Percentiles rank a stretch among this genome's conserved stretches.
phyloP scores from a whole-genome alignment of 2,329 filamentous ascomycete species.

The Trichoderma sp. region DNA sequence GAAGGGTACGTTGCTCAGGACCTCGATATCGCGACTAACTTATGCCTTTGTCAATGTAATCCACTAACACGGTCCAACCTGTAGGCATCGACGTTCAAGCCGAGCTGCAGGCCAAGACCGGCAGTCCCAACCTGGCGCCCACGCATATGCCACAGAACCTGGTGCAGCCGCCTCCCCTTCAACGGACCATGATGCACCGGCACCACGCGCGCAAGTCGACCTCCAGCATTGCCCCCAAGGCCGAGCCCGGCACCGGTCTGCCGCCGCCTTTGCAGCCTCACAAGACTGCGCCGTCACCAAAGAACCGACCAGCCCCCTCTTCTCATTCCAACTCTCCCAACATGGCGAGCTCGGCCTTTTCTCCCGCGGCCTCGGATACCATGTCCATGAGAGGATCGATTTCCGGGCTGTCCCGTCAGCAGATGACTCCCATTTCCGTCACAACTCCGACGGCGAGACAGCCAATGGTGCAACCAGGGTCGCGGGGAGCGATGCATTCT shows the following conservation, averaged over 20 bases:
- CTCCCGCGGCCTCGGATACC: conserved; percentile 49
- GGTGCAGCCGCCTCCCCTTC: conserved; percentile 74
- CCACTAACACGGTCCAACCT: not conserved
- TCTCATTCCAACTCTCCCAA: conserved; percentile 68
- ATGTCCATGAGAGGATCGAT: conserved; percentile 49
- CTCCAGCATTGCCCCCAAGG: conserved; percentile 74
- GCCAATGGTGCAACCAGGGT: conserved; percentile 43
- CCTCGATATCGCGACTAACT: no score
- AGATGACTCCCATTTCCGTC: conserved; percentile 38
- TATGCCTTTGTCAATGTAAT: not conserved
- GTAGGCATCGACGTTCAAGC: conserved; percentile 95
- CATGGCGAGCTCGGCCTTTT: conserved; percentile 50
- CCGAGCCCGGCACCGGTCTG: conserved; percentile 57
- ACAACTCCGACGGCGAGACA: conserved; percentile 36
- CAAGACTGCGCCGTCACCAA: conserved; percentile 64
- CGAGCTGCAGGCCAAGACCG: conserved; percentile 89
- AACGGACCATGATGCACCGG: conserved; percentile 78
- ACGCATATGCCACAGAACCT: conserved; percentile 68
- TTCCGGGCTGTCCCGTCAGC: conserved; percentile 39
- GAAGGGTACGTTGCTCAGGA: conserved; percentile 65
- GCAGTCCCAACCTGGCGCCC: conserved; percentile 76
- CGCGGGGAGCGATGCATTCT: conserved; percentile 43
- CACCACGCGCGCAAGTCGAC: conserved; percentile 73
- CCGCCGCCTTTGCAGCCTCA: conserved; percentile 51
- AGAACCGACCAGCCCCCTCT: conserved; percentile 78